Base-by-base conservation (phyloP, 2,329 filamentous ascomycete genomes). In the Periconia sp. region DNA sequence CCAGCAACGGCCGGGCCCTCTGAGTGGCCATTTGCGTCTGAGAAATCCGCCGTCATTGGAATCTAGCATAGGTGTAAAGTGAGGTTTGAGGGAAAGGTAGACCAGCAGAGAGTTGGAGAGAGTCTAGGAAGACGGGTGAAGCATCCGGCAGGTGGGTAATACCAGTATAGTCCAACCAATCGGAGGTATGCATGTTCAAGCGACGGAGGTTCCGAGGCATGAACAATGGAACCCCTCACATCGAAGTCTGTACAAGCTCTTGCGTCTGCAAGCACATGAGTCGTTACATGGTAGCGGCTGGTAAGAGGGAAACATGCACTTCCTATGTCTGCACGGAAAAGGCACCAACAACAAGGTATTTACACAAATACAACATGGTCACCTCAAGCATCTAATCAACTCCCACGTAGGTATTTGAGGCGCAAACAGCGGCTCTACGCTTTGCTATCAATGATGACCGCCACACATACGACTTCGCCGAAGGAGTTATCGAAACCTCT, bases 291-390 rank as follows among this genome's bases (percentile, higher is more conserved):
- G n/a, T n/a, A n/a, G n/a, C n/a, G n/a, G n/a, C n/a, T n/a, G n/a
- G n/a, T n/a, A n/a, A n/a, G n/a, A n/a, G n/a, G n/a, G n/a, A 33
- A 54, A 13, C 20, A 60, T 60, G 58, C 45, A 44, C 9, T 60
- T 60, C 31, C 53, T 60, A 3, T 60, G 58, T 35, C 51, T 60
- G 3, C 58, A 60, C 44, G 58, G 58, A 3, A 41, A 31, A 19
- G 56, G 56, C 6, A 54, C 58, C 2, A 56, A 53, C 33, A 49
- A 20, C 33, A 17, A 51, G 47, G 50, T 56, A 49, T 31, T n/a
- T n/a, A n/a, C n/a, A n/a, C n/a, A n/a, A n/a, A n/a, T n/a, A n/a
- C n/a, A n/a, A n/a, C n/a, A n/a, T n/a, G n/a, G n/a, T n/a, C n/a
- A n/a, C n/a, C n/a, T n/a, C n/a, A n/a, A n/a, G n/a, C n/a, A n/a